Percentiles rank a stretch among this genome's conserved stretches.
Evolutionary conservation across 2,329 filamentous ascomycete genomes (phyloP).

Genomic region (Diaporthe batatas): DNA sequence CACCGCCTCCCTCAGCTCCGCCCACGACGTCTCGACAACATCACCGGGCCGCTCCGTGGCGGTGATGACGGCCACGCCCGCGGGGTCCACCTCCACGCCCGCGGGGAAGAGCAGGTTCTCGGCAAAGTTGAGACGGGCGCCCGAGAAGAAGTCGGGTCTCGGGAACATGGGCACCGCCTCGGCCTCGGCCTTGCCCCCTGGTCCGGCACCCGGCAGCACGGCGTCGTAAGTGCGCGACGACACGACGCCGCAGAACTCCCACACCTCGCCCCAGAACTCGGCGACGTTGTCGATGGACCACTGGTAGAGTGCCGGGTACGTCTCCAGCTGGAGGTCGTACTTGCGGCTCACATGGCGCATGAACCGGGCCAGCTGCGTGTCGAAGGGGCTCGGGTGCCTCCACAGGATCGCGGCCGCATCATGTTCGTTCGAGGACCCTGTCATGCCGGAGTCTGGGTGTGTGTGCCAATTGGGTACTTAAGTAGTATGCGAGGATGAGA

Average conservation of each 20-base stretch:
- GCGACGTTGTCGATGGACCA: conserved; percentile 87
- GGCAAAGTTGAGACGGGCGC: conserved; percentile 88
- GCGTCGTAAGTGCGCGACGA: conserved; percentile 73
- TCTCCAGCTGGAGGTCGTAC: conserved; percentile 71
- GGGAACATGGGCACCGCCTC: conserved; percentile 83
- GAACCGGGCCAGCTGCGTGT: conserved; percentile 80
- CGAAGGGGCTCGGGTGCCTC: conserved; percentile 75
- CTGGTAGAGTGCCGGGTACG: conserved; percentile 81
- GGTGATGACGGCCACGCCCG: conserved; percentile 80
- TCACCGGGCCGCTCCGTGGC: conserved; percentile 80
- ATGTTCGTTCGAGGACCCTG: neutral
- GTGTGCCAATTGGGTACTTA: too few species aligned
- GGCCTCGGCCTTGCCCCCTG: conserved; percentile 66
- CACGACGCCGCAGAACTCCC: conserved; percentile 84
- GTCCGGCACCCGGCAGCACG: conserved; percentile 70
- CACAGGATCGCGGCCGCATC: conserved; percentile 63
- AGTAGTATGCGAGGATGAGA: too few species aligned
- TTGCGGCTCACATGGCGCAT: conserved; percentile 77
- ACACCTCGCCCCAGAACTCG: conserved; percentile 87
- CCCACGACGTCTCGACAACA: conserved; percentile 75
- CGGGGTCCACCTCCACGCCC: conserved; percentile 65
- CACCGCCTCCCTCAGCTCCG: conserved; percentile 82
- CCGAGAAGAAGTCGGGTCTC: conserved; percentile 86
- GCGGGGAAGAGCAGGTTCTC: conserved; percentile 92
- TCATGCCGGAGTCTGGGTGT: conserved; percentile 1